Conservation (phyloP, 768 basidiomycete species). For the Mrakia blollopis region DNA sequence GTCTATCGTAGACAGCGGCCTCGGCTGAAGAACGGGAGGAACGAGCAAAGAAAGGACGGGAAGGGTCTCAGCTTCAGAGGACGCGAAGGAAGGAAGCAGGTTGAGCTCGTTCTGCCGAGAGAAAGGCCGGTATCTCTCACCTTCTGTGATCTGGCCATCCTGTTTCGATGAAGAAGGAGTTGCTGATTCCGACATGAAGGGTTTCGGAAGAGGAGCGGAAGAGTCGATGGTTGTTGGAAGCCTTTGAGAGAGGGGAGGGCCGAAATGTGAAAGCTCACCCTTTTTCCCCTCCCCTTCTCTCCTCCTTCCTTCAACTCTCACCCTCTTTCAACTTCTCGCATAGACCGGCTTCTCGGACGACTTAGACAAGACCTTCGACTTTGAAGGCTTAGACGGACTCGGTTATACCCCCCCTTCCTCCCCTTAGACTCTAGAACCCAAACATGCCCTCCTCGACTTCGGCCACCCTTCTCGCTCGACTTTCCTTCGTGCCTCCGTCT, state of each 20-base stretch:
- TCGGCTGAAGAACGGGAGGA: conserved; percentile 37
- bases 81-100: background rate
- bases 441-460: background rate
- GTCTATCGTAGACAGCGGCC: conserved; percentile 88
- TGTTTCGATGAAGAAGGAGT: background rate
- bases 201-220: background rate
- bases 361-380: background rate
- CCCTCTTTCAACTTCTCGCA: background rate
- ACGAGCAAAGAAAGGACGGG: background rate
- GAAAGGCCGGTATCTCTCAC: background rate
- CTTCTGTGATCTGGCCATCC: conserved; percentile 23
- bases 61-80: background rate
- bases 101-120: background rate
- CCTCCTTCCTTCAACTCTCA: background rate
- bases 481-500: conserved; percentile 15
- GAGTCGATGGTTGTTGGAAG: background rate
- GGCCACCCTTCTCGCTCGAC: background rate
- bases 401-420: background rate
- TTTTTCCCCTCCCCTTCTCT: background rate
- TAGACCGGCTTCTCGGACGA: background rate
- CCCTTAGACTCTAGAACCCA: background rate
- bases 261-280: background rate
- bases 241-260: background rate
- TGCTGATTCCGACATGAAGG: conserved; percentile 3
- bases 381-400: background rate